These are phyloP conservation scores for Fusarium newnesense DNA, from an alignment of 2,329 filamentous ascomycete species.

Conservation along the genomic window DNA sequence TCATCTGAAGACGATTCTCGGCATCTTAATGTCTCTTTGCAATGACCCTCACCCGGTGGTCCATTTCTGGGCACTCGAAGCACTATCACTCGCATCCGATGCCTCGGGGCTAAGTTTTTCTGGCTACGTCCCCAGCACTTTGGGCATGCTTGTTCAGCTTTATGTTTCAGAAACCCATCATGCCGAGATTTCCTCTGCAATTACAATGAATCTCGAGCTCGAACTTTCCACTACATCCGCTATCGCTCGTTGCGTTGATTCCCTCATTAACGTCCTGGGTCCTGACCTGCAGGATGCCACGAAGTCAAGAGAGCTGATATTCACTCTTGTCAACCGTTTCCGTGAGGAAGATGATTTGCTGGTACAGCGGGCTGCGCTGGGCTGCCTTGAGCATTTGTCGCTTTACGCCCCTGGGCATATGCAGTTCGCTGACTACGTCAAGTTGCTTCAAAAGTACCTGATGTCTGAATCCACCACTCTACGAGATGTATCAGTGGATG, in stretches of 20 bases:
- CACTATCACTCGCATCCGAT: slow-evolving; percentile 85
- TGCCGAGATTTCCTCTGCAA: slow-evolving; percentile 79
- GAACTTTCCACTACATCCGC: slow-evolving; percentile 84
- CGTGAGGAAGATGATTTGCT: slow-evolving; percentile 76
- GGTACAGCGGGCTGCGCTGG: slow-evolving; percentile 80
- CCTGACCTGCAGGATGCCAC: slow-evolving; percentile 93
- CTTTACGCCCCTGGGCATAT: slow-evolving; percentile 91
- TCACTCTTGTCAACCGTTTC: slow-evolving; percentile 87
- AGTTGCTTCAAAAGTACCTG: slow-evolving; percentile 80
- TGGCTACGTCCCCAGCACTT: slow-evolving; percentile 85
- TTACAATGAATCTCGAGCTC: slow-evolving; percentile 90
- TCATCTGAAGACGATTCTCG: slow-evolving; percentile 96
- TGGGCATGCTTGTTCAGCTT: slow-evolving; percentile 93
- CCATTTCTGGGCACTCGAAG: slow-evolving; percentile 96
- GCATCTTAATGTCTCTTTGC: slow-evolving; percentile 96
- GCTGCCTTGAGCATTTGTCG: slow-evolving; percentile 89
- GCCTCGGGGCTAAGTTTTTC: slow-evolving; percentile 94
- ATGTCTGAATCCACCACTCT: slow-evolving; percentile 75
- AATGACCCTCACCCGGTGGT: slow-evolving; percentile 95
- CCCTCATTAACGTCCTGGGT: slow-evolving; percentile 95
- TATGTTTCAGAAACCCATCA: slow-evolving; percentile 95
- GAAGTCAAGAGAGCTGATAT: slow-evolving; percentile 91
- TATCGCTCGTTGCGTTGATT: slow-evolving; percentile 89
- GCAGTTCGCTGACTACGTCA: slow-evolving; percentile 85
- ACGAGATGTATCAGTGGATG: slow-evolving; percentile 84